Percentiles rank a stretch among this genome's conserved stretches.
These are phyloP conservation scores for Sarocladiaceae sp. DNA, from an alignment of 2,329 filamentous ascomycete species.

Conservation along the genomic window DNA sequence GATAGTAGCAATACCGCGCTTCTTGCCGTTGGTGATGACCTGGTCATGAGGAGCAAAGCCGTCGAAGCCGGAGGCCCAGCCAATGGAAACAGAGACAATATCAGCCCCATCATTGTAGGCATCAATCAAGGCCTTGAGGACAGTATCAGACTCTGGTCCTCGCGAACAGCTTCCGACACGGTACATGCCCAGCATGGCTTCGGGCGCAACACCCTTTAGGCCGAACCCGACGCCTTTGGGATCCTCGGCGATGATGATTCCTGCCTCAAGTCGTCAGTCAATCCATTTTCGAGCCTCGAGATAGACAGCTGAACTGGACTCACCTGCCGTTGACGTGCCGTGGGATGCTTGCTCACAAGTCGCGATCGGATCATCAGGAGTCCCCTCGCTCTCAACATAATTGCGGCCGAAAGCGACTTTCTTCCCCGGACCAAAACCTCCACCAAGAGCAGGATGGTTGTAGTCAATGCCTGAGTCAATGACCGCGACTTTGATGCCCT, in stretches of 20 bases:
- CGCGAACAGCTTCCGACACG: constrained; percentile 25
- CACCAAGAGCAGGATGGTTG: constrained; percentile 16
- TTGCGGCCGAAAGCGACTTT: constrained; percentile 19
- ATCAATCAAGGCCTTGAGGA: constrained; percentile 32
- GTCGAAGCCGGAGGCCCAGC: constrained; percentile 31
- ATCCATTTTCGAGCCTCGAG: not conserved
- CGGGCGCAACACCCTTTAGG: constrained; percentile 32
- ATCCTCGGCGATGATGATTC: constrained; percentile 1
- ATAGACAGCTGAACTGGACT: constrained; percentile 15
- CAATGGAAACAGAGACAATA: constrained; percentile 39
- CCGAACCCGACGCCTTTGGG: constrained; percentile 16
- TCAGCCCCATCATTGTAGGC: constrained; percentile 33
- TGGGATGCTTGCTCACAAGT: constrained; percentile 23
- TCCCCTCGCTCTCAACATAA: constrained; percentile 13
- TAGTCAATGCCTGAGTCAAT: constrained; percentile 22
- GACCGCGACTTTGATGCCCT: constrained; percentile 18
- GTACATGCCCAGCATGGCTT: constrained; percentile 31
- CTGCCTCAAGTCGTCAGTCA: too few relatives aligned
- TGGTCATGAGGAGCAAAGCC: constrained; percentile 36
- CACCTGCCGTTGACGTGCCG: constrained; percentile 41
- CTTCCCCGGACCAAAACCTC: constrained; percentile 16
- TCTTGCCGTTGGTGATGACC: constrained; percentile 34
- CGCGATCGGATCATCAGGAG: constrained; percentile 12
- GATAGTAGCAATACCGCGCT: constrained; percentile 43
- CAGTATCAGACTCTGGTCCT: constrained; percentile 21